phyloP scores from a whole-genome alignment of 2,329 filamentous ascomycete species.

The Fusarium nelsonii region DNA sequence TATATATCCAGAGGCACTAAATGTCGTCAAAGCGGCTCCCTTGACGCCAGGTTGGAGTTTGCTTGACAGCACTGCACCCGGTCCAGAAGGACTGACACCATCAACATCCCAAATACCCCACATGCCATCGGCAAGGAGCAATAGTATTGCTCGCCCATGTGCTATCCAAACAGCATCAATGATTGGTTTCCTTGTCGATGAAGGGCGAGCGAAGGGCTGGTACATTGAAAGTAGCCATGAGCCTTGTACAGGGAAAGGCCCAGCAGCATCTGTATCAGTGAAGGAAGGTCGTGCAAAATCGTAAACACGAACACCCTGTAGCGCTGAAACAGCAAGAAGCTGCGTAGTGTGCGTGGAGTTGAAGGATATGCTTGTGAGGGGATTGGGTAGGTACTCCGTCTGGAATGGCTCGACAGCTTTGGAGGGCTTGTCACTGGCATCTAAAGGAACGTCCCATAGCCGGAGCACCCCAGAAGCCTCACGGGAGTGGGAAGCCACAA shows the following conservation, averaged over 20 bases:
- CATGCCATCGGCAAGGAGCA: constrained; percentile 71
- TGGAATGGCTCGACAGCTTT: constrained; percentile 66
- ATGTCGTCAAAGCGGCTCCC: constrained; percentile 69
- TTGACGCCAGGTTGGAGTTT: constrained; percentile 65
- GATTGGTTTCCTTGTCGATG: constrained; percentile 68
- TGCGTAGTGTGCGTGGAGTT: constrained; percentile 71
- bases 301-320: constrained; percentile 71
- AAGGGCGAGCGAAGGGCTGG: constrained; percentile 65
- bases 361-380: constrained; percentile 69
- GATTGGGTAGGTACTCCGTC: constrained; percentile 67
- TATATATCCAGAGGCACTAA: constrained; percentile 69
- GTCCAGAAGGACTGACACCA: constrained; percentile 62
- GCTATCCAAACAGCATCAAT: constrained; percentile 72
- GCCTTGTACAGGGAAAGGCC: constrained; percentile 68
- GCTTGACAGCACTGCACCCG: constrained; percentile 60
- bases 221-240: constrained; percentile 75
- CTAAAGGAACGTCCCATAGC: constrained; percentile 69
- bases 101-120: constrained; percentile 78
- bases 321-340: constrained; percentile 67
- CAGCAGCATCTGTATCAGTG: constrained; percentile 63
- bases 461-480: constrained; percentile 70
- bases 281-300: constrained; percentile 68
- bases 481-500: constrained; percentile 71
- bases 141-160: constrained; percentile 69
- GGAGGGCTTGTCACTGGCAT: constrained; percentile 51